A percentile compares a stretch with the other conserved stretches of the same genome.
phyloP scores from a whole-genome alignment of 345 rosid species.

The Camelina laxa region DNA sequence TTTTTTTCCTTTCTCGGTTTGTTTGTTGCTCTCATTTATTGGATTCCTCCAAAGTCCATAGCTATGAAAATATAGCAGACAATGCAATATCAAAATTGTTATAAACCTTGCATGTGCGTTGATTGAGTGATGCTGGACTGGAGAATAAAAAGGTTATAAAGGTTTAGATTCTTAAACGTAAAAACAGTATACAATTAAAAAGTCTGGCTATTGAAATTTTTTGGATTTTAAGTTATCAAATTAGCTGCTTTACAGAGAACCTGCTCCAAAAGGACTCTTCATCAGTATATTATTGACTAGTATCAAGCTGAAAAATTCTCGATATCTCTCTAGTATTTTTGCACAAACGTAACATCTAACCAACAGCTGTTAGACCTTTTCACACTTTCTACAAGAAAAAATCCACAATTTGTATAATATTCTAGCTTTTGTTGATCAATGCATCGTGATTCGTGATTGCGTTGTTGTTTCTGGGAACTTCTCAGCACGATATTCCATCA shows the following conservation, averaged over 20 bases:
- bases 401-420: not conserved
- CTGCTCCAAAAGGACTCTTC: not conserved
- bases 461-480: not conserved
- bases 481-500: constrained; percentile 44
- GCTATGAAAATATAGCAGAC: constrained; percentile 25
- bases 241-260: not conserved
- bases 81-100: not conserved
- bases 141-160: not conserved
- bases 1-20: not conserved
- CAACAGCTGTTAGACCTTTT: not conserved
- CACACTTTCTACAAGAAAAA: not conserved
- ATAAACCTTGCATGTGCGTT: constrained; percentile 33
- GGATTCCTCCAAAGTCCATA: constrained; percentile 22
- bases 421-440: constrained; percentile 6
- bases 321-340: not conserved
- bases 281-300: not conserved
- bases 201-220: not conserved
- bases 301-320: not conserved
- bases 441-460: not conserved
- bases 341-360: constrained; percentile 13
- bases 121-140: constrained; percentile 3
- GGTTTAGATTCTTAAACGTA: not conserved
- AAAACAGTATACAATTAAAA: not conserved
- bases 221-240: not conserved
- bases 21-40: not conserved